phyloP scores from a whole-genome alignment of 2,329 filamentous ascomycete genomes.

The Trichoderma atroviride region DNA sequence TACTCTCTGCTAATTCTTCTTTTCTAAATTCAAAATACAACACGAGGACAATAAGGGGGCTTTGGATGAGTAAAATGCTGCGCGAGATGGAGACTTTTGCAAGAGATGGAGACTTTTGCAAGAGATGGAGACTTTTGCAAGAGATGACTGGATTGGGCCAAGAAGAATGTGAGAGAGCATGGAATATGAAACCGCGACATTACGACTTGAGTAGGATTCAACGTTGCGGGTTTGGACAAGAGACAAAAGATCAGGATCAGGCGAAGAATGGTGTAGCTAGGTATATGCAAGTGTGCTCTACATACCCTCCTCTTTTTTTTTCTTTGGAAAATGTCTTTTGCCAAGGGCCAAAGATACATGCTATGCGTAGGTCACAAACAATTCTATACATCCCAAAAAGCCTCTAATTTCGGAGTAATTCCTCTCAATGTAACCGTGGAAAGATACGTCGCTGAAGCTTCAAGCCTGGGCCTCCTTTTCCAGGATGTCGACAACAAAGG shows the following conservation, averaged over 20 bases:
- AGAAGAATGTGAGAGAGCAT: neutral
- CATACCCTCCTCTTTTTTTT: neutral
- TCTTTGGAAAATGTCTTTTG: neutral
- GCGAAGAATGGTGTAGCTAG: neutral
- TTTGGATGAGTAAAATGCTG: neutral
- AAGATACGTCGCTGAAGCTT: neutral
- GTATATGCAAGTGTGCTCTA: neutral
- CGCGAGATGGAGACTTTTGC: neutral
- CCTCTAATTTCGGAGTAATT: neutral
- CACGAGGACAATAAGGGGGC: neutral
- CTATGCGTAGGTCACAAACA: neutral
- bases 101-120: neutral
- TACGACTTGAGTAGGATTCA: neutral
- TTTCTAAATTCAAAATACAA: neutral
- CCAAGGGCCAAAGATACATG: neutral
- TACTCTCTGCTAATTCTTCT: neutral
- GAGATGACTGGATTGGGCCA: neutral
- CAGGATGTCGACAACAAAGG: conserved; percentile 58
- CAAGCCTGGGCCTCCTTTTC: conserved; percentile 28
- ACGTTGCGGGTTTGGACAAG: neutral
- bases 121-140: no score
- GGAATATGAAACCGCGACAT: neutral
- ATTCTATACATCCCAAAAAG: neutral
- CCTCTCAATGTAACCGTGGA: neutral
- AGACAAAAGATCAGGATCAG: neutral